Evolutionary conservation across 345 rosid species (phyloP).

Genomic region (Murraya paniculata): DNA sequence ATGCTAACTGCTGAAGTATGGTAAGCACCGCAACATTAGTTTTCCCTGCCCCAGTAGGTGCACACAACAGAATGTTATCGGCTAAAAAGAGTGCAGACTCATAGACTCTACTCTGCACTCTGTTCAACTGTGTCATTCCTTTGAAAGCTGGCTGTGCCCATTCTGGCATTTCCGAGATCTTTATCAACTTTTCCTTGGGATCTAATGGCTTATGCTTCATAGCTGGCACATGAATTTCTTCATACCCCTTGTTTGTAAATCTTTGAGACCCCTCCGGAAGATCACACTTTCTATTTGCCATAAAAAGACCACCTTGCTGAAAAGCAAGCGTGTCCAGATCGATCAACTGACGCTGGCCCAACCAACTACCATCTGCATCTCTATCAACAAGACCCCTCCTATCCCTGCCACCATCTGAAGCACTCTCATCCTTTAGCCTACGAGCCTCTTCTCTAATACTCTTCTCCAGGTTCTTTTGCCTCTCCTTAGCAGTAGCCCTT

Average conservation of each 20-base stretch:
- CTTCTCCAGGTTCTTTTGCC: constrained; percentile 88
- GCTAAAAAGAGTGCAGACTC: constrained; percentile 74
- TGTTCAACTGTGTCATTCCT: constrained; percentile 87
- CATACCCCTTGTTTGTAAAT: constrained; percentile 68
- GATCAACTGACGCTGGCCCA: constrained; percentile 81
- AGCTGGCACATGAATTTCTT: constrained; percentile 93
- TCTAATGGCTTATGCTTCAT: constrained; percentile 58
- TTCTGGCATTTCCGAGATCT: constrained; percentile 76
- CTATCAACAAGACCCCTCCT: not conserved
- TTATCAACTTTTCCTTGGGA: constrained; percentile 66
- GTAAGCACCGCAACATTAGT: constrained; percentile 96
- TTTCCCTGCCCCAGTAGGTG: constrained; percentile 98
- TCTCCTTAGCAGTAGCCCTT: constrained; percentile 76
- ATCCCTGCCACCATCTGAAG: not conserved
- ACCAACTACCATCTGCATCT: constrained; percentile 72
- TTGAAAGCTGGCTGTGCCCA: constrained; percentile 97
- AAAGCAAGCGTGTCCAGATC: constrained; percentile 79
- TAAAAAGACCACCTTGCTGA: constrained; percentile 86
- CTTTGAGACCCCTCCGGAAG: constrained; percentile 66
- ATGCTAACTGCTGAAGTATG: constrained; percentile 87
- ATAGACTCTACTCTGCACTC: constrained; percentile 91
- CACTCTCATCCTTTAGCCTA: constrained; percentile 65
- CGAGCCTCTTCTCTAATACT: constrained; percentile 96
- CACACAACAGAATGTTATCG: constrained; percentile 87
- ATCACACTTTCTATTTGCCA: constrained; percentile 82